Base-by-base conservation (phyloP, 1,284 basidiomycete species). In the Rhodotorula sp. region DNA sequence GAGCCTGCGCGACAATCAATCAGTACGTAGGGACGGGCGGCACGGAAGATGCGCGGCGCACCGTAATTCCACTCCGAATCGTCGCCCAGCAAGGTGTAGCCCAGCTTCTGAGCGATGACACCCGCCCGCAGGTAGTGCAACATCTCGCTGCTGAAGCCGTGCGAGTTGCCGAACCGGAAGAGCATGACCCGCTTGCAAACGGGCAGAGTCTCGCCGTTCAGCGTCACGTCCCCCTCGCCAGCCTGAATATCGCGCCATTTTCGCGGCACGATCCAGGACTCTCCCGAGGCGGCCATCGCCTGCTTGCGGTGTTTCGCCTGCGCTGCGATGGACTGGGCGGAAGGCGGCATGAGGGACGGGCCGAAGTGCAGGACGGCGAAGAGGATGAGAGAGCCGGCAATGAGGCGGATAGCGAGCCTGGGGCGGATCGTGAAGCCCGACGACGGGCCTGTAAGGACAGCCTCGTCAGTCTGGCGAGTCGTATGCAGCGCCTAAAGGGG, bases 51-150 rank as follows among this genome's bases (percentile, higher is more conserved):
- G 40, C 16, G 40, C 9, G 72, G 52, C 10, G 47, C 22, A n/a
- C 73, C 73, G 51, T 64, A 74, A 55, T 74, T 72, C 71, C 68
- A 74, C 18, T 20, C 30, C 2, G 48, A 51, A 59, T 74, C 73
- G 62, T 74, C 71, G 10, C 68, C 65, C 20, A 74, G 64, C 37
- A 74, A 48, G 7, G 64, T 67, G 67, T 72, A 74, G 28, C 70
- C 71, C 28, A 72, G 67, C 57, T 74, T 74, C 16, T 68, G 58
- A 3, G 66, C 65, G 44, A 74, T 56, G 30, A 74, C 73, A 24
- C 51, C 34, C 0, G 71, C 64, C 11, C 68, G 63, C 8, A 72
- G 53, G 59, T 72, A 74, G 53, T 64, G 65, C 28, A 68, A 26
- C 6, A 74, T 9, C 40, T 72, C 73, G 57, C 54, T 56, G 3